Conservation (phyloP, 345 rosid genomes). For the Euphorbia pulcherrima region DNA sequence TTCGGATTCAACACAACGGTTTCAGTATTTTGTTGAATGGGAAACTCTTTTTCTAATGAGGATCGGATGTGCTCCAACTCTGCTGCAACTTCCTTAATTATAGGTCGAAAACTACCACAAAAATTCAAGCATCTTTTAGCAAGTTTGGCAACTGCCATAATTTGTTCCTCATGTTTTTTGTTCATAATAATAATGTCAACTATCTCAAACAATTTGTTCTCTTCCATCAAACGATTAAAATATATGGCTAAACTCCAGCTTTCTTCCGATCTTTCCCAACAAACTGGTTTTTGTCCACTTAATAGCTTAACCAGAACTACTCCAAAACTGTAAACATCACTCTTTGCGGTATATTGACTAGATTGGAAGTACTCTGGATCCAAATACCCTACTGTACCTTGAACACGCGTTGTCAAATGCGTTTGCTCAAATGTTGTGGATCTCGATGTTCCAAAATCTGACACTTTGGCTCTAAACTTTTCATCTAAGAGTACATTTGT, state of each 20-base stretch:
- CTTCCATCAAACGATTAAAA: not conserved
- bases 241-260: not conserved
- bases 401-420: not conserved
- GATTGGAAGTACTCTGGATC: not conserved
- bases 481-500: slow-evolving; percentile 1
- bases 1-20: too few species aligned
- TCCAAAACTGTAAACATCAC: slow-evolving; percentile 9
- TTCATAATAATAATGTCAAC: not conserved
- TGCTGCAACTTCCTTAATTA: not conserved
- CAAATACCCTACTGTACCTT: not conserved
- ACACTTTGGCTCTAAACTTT: not conserved
- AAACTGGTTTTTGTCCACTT: not conserved
- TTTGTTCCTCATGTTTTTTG: too few species aligned
- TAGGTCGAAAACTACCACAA: not conserved
- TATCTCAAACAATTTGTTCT: not conserved
- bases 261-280: not conserved
- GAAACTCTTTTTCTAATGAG: too few species aligned
- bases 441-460: slow-evolving; percentile 2
- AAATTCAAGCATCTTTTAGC: not conserved
- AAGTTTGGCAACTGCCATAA: not conserved
- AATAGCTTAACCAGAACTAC: too few species aligned
- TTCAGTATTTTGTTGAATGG: too few species aligned
- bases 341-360: too few species aligned
- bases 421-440: not conserved
- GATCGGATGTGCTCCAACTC: not conserved